Evolutionary conservation across 495 filamentous ascomycete species (phyloP), one percentile per base, ranked within the genome.

Genomic region (Neurospora sp.): DNA sequence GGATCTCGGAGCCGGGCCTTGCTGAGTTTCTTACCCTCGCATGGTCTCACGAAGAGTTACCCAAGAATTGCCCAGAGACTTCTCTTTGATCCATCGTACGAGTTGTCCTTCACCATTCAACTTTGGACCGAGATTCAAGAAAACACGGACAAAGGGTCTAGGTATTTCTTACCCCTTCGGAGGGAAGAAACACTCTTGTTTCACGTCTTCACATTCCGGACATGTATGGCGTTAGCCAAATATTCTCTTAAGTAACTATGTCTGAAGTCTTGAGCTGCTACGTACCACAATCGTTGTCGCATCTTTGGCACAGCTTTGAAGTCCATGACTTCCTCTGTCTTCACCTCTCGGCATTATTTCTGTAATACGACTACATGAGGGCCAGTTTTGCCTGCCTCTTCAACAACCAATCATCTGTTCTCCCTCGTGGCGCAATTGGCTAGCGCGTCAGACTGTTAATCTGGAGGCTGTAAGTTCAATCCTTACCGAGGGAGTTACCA

Each of bases 381-480:
- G 4, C 10, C 10, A 23, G 20, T 14, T 54, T 14, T 0, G 5
- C 18, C 7, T 14, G 27, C 27, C 16, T 39, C 3, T 37, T 40
- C 16, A 23, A 40, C 40, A 70, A 48, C 69, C 9, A 20, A 48
- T 42, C 69, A 38, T 72, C 11, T 73, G 72, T 69, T 72, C 35
- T 73, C 72, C 72, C 41, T 59, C 72, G 72, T 73, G 72, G 72
- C 72, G 72, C 72, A 73, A 73, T 73, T 73, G 72, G 72, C 72
- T 73, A 73, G 72, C 72, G 72, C 72, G 72, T 48, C 44, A 48
- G 44, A 48, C 44, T 48, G 44, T 48, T 48, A 48, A 71, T 73
- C 72, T 73, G 69, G 72, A 69, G 66, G 72, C 66, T 71, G 69
- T 48, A 41, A 37, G 72, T 73, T 70, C 69, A 39, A 70, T 38